Conservation (phyloP, 148 eudicot genomes). For the Amaranthus cruentus region DNA sequence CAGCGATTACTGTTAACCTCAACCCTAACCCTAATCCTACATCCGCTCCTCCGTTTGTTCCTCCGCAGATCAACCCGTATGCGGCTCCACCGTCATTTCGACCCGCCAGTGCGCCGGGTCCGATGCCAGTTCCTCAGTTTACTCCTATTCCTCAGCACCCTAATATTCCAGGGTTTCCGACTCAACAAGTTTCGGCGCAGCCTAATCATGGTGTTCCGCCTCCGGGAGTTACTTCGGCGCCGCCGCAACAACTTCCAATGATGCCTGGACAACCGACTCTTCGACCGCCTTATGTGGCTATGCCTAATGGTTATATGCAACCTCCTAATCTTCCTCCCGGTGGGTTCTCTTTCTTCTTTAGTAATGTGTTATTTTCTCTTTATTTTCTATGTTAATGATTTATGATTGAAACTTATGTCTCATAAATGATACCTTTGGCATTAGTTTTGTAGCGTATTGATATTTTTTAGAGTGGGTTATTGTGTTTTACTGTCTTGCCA, state of each 20-base stretch:
- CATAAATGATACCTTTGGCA: background rate
- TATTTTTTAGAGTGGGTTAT: background rate
- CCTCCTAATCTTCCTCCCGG: conserved; percentile 62
- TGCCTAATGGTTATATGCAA: conserved; percentile 54
- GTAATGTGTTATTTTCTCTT: background rate
- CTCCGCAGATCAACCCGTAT: conserved; percentile 27
- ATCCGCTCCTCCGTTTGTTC: background rate
- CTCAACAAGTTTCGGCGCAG: conserved; percentile 22
- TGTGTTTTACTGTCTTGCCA: background rate
- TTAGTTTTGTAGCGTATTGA: background rate
- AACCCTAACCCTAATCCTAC: background rate
- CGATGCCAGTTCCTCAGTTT: conserved; percentile 40
- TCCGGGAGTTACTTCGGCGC: conserved; percentile 39
- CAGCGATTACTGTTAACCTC: background rate
- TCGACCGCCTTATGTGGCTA: conserved; percentile 39
- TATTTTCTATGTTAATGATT: background rate
- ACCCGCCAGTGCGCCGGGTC: conserved; percentile 44
- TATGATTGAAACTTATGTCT: background rate
- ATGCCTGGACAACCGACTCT: conserved; percentile 45
- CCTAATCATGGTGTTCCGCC: conserved; percentile 32
- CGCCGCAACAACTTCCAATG: conserved; percentile 15
- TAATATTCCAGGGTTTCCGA: conserved; percentile 29
- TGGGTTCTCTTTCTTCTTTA: conserved; percentile 43
- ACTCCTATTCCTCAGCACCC: conserved; percentile 41
- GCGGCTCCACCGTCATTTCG: conserved; percentile 47